These are phyloP conservation scores for Datura wrightii DNA, from an alignment of 257 asterid genomes.

Conservation along the genomic window DNA sequence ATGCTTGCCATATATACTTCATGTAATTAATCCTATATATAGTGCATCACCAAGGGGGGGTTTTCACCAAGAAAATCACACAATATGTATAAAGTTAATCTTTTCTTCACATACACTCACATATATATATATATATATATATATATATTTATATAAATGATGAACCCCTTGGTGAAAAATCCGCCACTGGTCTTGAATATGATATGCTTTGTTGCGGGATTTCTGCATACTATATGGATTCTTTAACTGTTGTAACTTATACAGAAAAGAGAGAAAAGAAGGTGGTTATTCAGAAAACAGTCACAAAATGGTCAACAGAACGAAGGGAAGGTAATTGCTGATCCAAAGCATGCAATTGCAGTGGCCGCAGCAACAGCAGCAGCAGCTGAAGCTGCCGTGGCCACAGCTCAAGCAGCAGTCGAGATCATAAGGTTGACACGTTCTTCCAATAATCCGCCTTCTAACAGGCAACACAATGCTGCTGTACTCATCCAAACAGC, in stretches of 20 bases:
- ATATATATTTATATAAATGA: not conserved
- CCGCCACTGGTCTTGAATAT: not conserved
- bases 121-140: not conserved
- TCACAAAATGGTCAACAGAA: slow-evolving; percentile 40
- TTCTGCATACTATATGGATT: not conserved
- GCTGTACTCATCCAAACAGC: slow-evolving; percentile 82
- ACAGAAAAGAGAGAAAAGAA: slow-evolving; percentile 76
- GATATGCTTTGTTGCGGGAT: not conserved
- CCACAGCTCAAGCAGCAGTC: slow-evolving; percentile 76
- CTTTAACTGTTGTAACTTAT: not conserved
- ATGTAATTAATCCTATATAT: not conserved
- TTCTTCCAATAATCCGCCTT: slow-evolving; percentile 39
- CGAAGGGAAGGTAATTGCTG: slow-evolving; percentile 44
- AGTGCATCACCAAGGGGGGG: not conserved
- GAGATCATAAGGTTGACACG: slow-evolving; percentile 71
- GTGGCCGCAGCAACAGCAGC: slow-evolving; percentile 78
- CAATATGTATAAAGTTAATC: too few relatives aligned
- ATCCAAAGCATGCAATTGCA: slow-evolving; percentile 78
- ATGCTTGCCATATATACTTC: not conserved
- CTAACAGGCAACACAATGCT: slow-evolving; percentile 55
- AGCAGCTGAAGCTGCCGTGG: slow-evolving; percentile 82
- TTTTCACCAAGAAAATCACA: not conserved
- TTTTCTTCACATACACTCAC: not conserved
- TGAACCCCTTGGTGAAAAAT: not conserved
- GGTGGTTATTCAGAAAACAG: slow-evolving; percentile 80